Conservation (phyloP, 2,329 filamentous ascomycete genomes). For the Trichoderma asperellum region DNA sequence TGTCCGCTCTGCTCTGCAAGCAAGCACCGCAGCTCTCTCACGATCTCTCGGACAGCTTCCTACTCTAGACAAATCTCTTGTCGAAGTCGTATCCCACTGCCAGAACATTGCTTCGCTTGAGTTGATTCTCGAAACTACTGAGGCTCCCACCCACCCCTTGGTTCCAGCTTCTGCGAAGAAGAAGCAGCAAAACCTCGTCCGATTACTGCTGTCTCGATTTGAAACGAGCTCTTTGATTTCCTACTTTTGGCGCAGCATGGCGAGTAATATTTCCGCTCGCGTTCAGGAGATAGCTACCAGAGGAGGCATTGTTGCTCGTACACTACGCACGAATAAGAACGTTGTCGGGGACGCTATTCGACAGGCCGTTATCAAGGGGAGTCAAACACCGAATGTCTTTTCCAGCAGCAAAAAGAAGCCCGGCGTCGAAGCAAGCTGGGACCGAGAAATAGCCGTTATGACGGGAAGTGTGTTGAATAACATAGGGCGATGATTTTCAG, state of each 20-base stretch:
- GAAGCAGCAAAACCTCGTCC: conserved; percentile 60
- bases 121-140: conserved; percentile 70
- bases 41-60: conserved; percentile 80
- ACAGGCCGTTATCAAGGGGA: conserved; percentile 81
- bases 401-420: conserved; percentile 48
- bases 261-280: conserved; percentile 72
- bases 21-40: conserved; percentile 73
- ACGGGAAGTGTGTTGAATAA: conserved; percentile 76
- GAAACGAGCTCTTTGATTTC: conserved; percentile 86
- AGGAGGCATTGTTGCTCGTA: conserved; percentile 82
- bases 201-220: conserved; percentile 73
- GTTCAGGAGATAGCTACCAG: conserved; percentile 84
- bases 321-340: conserved; percentile 74
- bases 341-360: conserved; percentile 75
- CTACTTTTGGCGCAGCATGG: conserved; percentile 92
- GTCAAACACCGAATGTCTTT: conserved; percentile 65
- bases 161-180: conserved; percentile 48
- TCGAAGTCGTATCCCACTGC: conserved; percentile 81
- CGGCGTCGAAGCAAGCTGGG: conserved; percentile 66
- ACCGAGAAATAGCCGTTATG: conserved; percentile 94
- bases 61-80: conserved; percentile 77
- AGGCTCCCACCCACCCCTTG: conserved; percentile 70
- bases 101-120: conserved; percentile 92
- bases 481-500: conserved; percentile 45
- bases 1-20: conserved; percentile 78